Evolutionary conservation across 2,329 filamentous ascomycete species (phyloP).

Genomic region (Mariannaea elegans): DNA sequence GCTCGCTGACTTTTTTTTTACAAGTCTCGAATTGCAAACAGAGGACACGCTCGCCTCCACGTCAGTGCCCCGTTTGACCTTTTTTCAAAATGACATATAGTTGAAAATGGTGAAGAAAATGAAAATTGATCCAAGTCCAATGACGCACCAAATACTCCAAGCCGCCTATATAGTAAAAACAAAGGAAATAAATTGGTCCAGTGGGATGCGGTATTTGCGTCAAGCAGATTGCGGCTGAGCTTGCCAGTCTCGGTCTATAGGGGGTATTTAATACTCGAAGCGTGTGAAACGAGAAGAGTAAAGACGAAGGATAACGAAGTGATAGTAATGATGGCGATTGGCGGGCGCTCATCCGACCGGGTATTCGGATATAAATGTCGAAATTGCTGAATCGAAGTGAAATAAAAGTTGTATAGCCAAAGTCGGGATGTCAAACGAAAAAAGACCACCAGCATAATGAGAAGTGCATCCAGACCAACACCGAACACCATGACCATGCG

Average conservation of each 20-base stretch:
- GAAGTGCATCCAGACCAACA: conserved; percentile 38
- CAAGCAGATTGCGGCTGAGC: conserved; percentile 41
- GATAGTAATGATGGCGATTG: conserved; percentile 34
- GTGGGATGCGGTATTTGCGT: conserved; percentile 41
- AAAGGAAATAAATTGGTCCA: conserved; percentile 44
- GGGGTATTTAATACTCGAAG: conserved; percentile 49
- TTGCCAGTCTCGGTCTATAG: conserved; percentile 49
- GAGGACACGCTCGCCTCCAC: conserved; percentile 19
- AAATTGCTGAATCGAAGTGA: conserved; percentile 40
- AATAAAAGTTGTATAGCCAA: conserved; percentile 37
- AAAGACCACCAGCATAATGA: conserved; percentile 32
- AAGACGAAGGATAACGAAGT: conserved; percentile 31
- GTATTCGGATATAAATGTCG: conserved; percentile 40
- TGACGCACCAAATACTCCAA: conserved; percentile 39
- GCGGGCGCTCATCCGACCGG: conserved; percentile 36
- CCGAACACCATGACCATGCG: conserved; percentile 43
- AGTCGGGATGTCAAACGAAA: conserved; percentile 35
- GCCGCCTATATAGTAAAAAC: conserved; percentile 40
- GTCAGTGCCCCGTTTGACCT: conserved; percentile 31
- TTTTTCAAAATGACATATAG: conserved; percentile 26
- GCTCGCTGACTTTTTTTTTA: conserved; percentile 37
- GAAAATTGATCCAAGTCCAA: conserved; percentile 32
- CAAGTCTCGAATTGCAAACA: conserved; percentile 33
- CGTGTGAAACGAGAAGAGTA: conserved; percentile 39
- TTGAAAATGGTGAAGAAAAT: conserved; percentile 29